Evolutionary conservation across 805 yeast species (phyloP).

Genomic region (Starmerella bombi): DNA sequence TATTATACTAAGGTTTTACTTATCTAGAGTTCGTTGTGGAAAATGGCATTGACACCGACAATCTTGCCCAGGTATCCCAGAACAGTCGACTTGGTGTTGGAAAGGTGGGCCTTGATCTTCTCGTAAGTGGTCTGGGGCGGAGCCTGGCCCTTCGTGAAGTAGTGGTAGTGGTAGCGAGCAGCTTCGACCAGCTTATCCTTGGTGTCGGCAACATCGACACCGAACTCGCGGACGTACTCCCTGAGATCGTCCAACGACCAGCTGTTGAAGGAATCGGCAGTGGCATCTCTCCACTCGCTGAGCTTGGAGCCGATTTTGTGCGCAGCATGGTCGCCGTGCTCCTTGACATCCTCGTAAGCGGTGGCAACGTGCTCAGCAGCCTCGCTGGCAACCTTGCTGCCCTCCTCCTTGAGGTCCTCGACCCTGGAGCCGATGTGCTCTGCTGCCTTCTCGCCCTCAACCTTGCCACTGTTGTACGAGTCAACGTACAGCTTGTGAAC

Average conservation of each 20-base stretch:
- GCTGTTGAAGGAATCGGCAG: constrained; percentile 30
- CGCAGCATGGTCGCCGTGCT: constrained; percentile 30
- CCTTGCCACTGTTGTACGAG: constrained; percentile 35
- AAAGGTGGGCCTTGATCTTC: constrained; percentile 1
- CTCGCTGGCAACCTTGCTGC: constrained; percentile 17
- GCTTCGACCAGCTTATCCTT: constrained; percentile 18
- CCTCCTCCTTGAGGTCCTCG: constrained; percentile 28
- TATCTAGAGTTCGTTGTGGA: constrained; percentile 7
- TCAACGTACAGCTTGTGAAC: constrained; percentile 36
- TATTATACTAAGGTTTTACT: no score
- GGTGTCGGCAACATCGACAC: constrained; percentile 18
- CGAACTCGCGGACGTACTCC: constrained; percentile 41
- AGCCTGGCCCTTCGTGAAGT: constrained; percentile 11
- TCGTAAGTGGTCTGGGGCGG: constrained; percentile 8
- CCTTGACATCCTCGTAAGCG: constrained; percentile 25
- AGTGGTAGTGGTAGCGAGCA: constrained; percentile 19
- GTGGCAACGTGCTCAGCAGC: constrained; percentile 27
- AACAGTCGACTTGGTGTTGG: neutral
- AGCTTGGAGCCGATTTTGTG: constrained; percentile 29
- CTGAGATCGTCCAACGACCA: constrained; percentile 45
- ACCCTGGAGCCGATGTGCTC: constrained; percentile 29
- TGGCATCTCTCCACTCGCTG: constrained; percentile 31
- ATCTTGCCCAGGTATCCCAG: neutral
- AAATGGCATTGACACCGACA: constrained; percentile 1
- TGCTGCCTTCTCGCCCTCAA: constrained; percentile 32